phyloP scores from a whole-genome alignment of 1,284 basidiomycete genomes.

The Cystobasidium sp. region DNA sequence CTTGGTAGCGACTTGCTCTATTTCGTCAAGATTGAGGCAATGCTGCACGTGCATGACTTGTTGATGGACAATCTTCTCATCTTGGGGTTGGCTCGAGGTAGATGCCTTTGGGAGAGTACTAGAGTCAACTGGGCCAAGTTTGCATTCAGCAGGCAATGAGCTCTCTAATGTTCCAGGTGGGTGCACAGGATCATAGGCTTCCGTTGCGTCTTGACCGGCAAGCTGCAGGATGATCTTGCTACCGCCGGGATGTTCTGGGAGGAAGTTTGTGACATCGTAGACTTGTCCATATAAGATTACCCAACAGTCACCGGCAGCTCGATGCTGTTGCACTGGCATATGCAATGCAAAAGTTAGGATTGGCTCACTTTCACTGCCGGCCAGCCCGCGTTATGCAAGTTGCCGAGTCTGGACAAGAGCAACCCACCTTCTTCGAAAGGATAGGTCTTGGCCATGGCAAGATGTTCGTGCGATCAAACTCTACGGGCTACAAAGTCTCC shows the following conservation, averaged over 20 bases:
- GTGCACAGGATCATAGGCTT: constrained; percentile 42
- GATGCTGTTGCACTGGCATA: constrained; percentile 48
- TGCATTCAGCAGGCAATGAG: constrained; percentile 46
- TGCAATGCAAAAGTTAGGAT: constrained; percentile 2
- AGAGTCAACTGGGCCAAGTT: constrained; percentile 49
- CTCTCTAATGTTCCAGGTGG: constrained; percentile 47
- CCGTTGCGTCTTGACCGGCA: constrained; percentile 51
- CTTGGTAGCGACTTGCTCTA: constrained; percentile 46
- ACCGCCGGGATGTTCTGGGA: constrained; percentile 51
- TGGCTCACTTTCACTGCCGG: background rate
- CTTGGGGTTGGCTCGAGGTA: background rate
- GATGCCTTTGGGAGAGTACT: constrained; percentile 38
- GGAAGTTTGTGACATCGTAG: constrained; percentile 53
- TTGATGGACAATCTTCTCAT: background rate
- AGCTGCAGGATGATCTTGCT: constrained; percentile 48
- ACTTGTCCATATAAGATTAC: constrained; percentile 55
- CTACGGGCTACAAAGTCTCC: background rate
- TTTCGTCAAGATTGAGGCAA: constrained; percentile 51
- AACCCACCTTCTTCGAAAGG: constrained; percentile 20
- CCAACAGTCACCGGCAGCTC: constrained; percentile 53
- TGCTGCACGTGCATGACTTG: constrained; percentile 26
- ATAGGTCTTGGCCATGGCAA: background rate
- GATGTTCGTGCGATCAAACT: background rate
- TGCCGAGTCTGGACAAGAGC: background rate
- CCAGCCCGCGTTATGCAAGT: background rate